Percentiles rank a stretch among this genome's conserved stretches.
phyloP scores from a whole-genome alignment of 768 basidiomycete genomes.

The Lactarius psammicola region DNA sequence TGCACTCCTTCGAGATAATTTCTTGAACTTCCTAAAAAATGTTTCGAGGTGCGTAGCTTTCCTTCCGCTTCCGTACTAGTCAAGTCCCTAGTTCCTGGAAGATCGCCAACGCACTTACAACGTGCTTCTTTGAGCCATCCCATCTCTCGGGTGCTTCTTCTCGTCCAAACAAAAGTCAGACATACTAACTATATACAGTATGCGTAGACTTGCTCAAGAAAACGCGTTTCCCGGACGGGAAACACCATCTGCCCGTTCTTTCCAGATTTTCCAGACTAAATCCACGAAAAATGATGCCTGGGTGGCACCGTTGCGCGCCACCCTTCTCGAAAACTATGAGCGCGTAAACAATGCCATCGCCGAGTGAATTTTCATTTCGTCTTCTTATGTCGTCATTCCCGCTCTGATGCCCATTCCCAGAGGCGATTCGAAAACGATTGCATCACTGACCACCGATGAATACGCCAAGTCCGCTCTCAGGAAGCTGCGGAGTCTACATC shows the following conservation, averaged over 20 bases:
- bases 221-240: slow-evolving; percentile 17
- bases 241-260: slow-evolving; percentile 18
- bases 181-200: slow-evolving; percentile 24
- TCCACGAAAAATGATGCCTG: slow-evolving; percentile 24
- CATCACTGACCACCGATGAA: slow-evolving; percentile 35
- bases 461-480: slow-evolving; percentile 35
- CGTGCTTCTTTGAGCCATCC: slow-evolving; percentile 6
- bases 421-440: slow-evolving; percentile 37
- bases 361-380: slow-evolving; percentile 11
- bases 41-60: slow-evolving; percentile 20
- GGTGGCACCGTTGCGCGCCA: slow-evolving; percentile 25
- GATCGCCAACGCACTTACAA: neutral
- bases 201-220: slow-evolving; percentile 26
- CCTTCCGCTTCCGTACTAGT: slow-evolving; percentile 8
- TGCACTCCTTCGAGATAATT: slow-evolving; percentile 16
- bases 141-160: slow-evolving; percentile 4
- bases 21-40: slow-evolving; percentile 23
- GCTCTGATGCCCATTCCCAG: slow-evolving; percentile 22
- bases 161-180: neutral
- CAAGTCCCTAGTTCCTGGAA: slow-evolving; percentile 20
- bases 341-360: slow-evolving; percentile 27
- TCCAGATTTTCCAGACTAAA: slow-evolving; percentile 23
- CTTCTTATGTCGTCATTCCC: too few relatives aligned
- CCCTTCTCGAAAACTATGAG: slow-evolving; percentile 27
- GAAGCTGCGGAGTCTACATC: slow-evolving; percentile 37